Evolutionary conservation across 768 basidiomycete genomes (phyloP), one percentile per base, ranked within the genome.

Genomic region (Pleurotus sapidus): DNA sequence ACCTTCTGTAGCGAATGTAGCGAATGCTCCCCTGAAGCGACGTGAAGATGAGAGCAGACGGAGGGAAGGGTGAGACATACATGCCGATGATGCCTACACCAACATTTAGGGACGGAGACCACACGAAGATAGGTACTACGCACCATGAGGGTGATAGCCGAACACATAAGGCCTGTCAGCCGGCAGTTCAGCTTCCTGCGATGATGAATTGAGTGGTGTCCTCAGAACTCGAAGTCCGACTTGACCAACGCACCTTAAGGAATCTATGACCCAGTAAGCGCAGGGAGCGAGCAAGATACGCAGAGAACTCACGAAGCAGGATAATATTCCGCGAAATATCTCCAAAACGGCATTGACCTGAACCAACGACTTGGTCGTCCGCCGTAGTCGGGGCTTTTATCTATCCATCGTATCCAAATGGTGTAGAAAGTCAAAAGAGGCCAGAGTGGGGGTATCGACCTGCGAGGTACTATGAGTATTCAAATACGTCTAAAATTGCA

Each of bases 121-220:
- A 34, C 3, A 59, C 18, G 30, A 37, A 58, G 1, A n/a, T 18
- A 6, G 18, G 8, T 30, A 43, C 56, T 46, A 68, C 82, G 34
- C 59, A 88, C 95, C 97, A 72, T 99, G 97, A 15, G 97, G 97
- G 71, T 99, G 97, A 71, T 98, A 98, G 6, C 96, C 97, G 72
- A 99, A 99, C 12, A 99, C 83, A 73, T 99, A 99, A 17, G 92
- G 88, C 60, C 95, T 77, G 69, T 97, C 93, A 9, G 96, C 77
- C 0, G 96, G 94, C 20, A 99, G 80, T 61, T 96, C 92, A 37
- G 85, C 88, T 73, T 93, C 94, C 94, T 95, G n/a, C n/a, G n/a
- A n/a, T n/a, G n/a, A n/a, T n/a, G n/a, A n/a, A n/a, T n/a, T n/a
- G n/a, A n/a, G n/a, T n/a, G n/a, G n/a, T n/a, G n/a, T n/a, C n/a